phyloP scores from a whole-genome alignment of 2,329 filamentous ascomycete species.

The Elsinoe necatrix region DNA sequence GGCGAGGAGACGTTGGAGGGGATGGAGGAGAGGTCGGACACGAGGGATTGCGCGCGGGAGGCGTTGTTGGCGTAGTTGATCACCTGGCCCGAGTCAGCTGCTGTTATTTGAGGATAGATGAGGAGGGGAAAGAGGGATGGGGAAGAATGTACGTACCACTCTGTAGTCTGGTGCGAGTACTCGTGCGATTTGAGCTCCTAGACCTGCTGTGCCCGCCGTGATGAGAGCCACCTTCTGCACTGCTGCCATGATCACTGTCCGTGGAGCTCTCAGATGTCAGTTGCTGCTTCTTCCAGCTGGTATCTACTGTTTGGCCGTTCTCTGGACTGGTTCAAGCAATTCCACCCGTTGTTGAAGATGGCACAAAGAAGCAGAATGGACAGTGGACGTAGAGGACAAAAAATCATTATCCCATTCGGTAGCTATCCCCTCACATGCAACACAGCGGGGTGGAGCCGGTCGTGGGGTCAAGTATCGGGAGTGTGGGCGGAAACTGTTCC shows the following conservation, averaged over 20 bases:
- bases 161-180: constrained; percentile 40
- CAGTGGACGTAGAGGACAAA: neutral
- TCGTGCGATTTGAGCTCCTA: constrained; percentile 41
- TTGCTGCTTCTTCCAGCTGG: neutral
- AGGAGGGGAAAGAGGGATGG: neutral
- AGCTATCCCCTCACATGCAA: neutral
- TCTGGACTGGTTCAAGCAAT: no score
- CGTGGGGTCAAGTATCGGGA: constrained; percentile 3
- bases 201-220: constrained; percentile 41
- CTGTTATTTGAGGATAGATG: no score
- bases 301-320: no score
- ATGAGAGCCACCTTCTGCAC: constrained; percentile 26
- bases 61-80: constrained; percentile 42
- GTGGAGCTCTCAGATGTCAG: neutral
- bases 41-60: constrained; percentile 32
- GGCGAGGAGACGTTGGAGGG: constrained; percentile 18
- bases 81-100: constrained; percentile 27
- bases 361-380: neutral
- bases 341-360: no score
- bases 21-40: constrained; percentile 34
- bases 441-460: constrained; percentile 3
- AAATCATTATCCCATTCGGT: neutral
- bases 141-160: constrained; percentile 30
- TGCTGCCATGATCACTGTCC: constrained; percentile 16
- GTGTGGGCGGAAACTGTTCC: neutral